Conservation (phyloP, 441 rosid genomes). For the Erodium moschatum region DNA sequence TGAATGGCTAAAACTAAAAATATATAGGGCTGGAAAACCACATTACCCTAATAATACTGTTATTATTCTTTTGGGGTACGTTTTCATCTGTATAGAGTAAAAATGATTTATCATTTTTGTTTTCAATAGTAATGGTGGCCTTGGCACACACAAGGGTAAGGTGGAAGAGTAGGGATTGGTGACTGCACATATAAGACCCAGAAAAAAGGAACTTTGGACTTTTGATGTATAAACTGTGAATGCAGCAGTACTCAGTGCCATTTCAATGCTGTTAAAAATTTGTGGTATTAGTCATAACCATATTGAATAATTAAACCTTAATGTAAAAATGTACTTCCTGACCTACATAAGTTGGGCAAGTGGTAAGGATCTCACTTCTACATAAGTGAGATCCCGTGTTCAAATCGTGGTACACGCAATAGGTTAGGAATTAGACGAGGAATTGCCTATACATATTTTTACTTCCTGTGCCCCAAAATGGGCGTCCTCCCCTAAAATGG, state of each 20-base stretch:
- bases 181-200: background rate
- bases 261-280: background rate
- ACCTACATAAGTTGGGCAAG: no score
- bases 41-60: no score
- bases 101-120: background rate
- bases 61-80: background rate
- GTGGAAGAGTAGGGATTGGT: background rate
- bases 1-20: no score
- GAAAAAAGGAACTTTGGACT: background rate
- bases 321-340: no score
- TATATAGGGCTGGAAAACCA: no score
- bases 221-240: background rate
- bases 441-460: no score
- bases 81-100: background rate
- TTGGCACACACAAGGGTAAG: background rate
- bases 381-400: no score
- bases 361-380: no score
- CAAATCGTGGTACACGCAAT: no score
- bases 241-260: background rate
- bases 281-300: background rate
- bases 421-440: no score
- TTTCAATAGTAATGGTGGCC: background rate
- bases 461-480: no score
- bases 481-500: no score
- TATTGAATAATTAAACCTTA: background rate